Base-by-base conservation (phyloP, 495 filamentous ascomycete species). In the Aspergillus olivimuriae region DNA sequence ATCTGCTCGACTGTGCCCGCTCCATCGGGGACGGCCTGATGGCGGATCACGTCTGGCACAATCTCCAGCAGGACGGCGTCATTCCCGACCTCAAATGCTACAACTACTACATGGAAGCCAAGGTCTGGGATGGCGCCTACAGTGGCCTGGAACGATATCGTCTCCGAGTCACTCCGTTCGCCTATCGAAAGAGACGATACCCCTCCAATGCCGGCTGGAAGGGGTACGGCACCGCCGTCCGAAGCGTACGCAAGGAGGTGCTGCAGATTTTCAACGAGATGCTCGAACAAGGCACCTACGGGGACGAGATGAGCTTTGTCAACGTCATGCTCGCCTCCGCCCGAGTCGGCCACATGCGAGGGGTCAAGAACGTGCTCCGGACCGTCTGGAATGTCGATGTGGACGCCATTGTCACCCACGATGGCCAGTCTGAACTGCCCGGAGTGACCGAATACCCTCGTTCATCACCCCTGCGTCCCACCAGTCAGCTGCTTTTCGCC, bases 331-430 rank as follows among this genome's bases (percentile, higher is more conserved):
- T 76, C 20, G 77, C 76, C 2, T 54, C 70, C n/a, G 69, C 63
- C 6, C 68, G 80, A 7, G 76, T 82, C 37, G 81, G 78, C 3
- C 65, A 79, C 51, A 18, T 70, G 2, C 15, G 37, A 7, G 67
- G 63, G 1, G 59, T 83, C n/a, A 62, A 62, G 26, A 52, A 62
- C 1, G 61, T 80, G 18, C 56, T 87, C 22, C 59, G 61, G 26
- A 64, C 66, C 4, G 66, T 74, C 4, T 87, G 82, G 81, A 70
- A 74, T 21, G 54, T 86, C 17, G 70, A 85, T 48, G 62, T 81
- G 4, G 55, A 72, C 35, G 53, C 56, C 2, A 35, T 80, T 8
- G 23, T 64, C 18, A 28, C 22, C 12, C 44, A 56, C 31, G 40
- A 35, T 10, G 52, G 58, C 44, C 24, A 53, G 34, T 57, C 62